phyloP scores from a whole-genome alignment of 2,329 filamentous ascomycete genomes.

The Ascochyta koolunga region DNA sequence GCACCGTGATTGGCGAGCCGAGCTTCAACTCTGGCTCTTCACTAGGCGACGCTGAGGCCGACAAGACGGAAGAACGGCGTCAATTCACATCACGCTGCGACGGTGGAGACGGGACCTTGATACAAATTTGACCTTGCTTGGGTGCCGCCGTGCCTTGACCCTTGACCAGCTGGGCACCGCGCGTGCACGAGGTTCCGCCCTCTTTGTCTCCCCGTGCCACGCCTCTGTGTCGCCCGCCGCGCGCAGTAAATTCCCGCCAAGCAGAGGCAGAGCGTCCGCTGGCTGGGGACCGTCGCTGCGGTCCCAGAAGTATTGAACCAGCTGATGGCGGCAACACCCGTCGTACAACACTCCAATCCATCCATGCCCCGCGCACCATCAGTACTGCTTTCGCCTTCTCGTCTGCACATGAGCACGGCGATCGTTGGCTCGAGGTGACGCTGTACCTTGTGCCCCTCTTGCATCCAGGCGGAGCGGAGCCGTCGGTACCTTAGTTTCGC shows the following conservation, averaged over 20 bases:
- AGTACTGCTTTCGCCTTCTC: background rate
- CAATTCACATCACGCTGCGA: background rate
- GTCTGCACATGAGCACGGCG: constrained; percentile 10
- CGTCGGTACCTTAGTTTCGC: constrained; percentile 8
- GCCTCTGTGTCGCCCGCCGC: constrained; percentile 9
- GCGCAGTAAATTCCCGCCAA: constrained; percentile 10
- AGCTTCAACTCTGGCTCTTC: background rate
- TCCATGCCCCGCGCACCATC: constrained; percentile 1
- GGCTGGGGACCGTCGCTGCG: constrained; percentile 10
- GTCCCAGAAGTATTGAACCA: constrained; percentile 6
- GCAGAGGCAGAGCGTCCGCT: constrained; percentile 33
- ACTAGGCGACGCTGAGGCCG: constrained; percentile 15
- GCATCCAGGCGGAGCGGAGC: constrained; percentile 11
- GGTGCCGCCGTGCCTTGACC: background rate
- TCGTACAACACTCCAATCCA: constrained; percentile 7
- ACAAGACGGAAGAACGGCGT: constrained; percentile 19
- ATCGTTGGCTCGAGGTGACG: constrained; percentile 4
- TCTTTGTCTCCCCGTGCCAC: background rate
- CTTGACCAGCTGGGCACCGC: background rate
- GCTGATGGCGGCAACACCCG: constrained; percentile 13
- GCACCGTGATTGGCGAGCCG: constrained; percentile 7
- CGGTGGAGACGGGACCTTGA: constrained; percentile 5
- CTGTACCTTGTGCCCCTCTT: constrained; percentile 3
- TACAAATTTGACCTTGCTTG: background rate
- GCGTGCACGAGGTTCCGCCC: background rate